A percentile compares a stretch with the other conserved stretches of the same genome.
Conservation (phyloP, 352 stramenopile species). For the Phytophthora sp. region DNA sequence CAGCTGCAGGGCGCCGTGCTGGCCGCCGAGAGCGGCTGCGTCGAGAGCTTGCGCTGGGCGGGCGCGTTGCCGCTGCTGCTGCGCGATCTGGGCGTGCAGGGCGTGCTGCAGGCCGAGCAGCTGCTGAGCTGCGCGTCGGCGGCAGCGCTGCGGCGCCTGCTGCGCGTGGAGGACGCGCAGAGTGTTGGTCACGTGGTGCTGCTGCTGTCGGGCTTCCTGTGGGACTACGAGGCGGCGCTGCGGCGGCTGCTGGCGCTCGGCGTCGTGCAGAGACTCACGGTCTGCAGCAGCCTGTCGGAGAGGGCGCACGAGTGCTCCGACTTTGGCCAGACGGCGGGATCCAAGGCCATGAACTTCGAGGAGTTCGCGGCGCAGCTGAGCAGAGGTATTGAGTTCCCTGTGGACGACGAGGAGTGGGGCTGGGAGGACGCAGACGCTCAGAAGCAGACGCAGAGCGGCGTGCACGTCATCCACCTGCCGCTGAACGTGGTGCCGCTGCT, state of each 20-base stretch:
- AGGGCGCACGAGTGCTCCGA: conserved; percentile 73
- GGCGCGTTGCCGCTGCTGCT: conserved; percentile 71
- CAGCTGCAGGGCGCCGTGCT: conserved; percentile 55
- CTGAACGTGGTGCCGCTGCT: conserved; percentile 65
- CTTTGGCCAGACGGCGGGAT: conserved; percentile 32
- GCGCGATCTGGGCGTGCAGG: conserved; percentile 59
- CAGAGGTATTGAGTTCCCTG: conserved; percentile 14
- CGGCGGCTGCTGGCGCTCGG: conserved; percentile 41
- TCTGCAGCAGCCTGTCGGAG: conserved; percentile 76
- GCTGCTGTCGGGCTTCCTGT: conserved; percentile 63
- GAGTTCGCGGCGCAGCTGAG: conserved; percentile 42
- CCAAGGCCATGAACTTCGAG: conserved; percentile 54
- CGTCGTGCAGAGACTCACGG: conserved; percentile 47
- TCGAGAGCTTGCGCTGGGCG: conserved; percentile 72
- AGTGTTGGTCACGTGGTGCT: conserved; percentile 54
- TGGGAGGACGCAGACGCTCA: conserved; percentile 45
- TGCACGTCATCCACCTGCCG: conserved; percentile 62
- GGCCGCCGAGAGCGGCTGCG: conserved; percentile 54
- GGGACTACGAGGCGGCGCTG: conserved; percentile 58
- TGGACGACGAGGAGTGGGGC: conserved; percentile 51
- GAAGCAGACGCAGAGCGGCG: conserved; percentile 9
- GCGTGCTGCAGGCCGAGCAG: conserved; percentile 47
- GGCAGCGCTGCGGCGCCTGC: conserved; percentile 22
- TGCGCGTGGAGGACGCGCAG: conserved; percentile 21
- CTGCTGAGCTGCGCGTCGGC: conserved; percentile 36